Conservation (phyloP, 768 basidiomycete species). For the Omphalotus guepiniiformis region DNA sequence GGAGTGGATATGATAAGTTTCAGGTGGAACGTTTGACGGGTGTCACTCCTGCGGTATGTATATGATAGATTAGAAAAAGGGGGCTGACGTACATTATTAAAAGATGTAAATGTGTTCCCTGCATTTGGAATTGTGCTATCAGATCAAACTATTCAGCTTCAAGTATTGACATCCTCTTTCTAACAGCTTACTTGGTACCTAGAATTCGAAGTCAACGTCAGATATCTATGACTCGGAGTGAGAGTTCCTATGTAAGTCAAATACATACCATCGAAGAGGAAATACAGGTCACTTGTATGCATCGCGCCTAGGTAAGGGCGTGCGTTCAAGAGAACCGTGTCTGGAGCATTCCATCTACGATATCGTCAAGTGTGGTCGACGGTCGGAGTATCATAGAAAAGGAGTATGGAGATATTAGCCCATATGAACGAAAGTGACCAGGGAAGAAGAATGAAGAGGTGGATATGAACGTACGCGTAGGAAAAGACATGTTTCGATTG, state of each 20-base stretch:
- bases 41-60: background rate
- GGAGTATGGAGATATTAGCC: too few relatives aligned
- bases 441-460: background rate
- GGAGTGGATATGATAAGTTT: too few relatives aligned
- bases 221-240: background rate
- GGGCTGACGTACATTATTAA: conserved; percentile 27
- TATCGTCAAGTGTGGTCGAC: background rate
- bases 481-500: conserved; percentile 27
- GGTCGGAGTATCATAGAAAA: too few relatives aligned
- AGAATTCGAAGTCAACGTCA: background rate
- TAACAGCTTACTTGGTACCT: conserved; percentile 26
- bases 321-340: conserved; percentile 32
- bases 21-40: too few relatives aligned
- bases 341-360: conserved; percentile 38
- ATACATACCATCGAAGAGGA: conserved; percentile 35
- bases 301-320: conserved; percentile 35
- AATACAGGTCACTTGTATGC: conserved; percentile 42
- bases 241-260: background rate
- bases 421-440: background rate
- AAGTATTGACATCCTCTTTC: background rate
- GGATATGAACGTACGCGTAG: conserved; percentile 24
- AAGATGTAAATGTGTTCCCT: conserved; percentile 30
- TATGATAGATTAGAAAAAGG: background rate
- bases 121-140: conserved; percentile 27
- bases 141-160: background rate